Percentiles rank a stretch among this genome's conserved stretches.
Evolutionary conservation across 106 monocot genomes (phyloP).

Genomic region (Agapanthus africanus): DNA sequence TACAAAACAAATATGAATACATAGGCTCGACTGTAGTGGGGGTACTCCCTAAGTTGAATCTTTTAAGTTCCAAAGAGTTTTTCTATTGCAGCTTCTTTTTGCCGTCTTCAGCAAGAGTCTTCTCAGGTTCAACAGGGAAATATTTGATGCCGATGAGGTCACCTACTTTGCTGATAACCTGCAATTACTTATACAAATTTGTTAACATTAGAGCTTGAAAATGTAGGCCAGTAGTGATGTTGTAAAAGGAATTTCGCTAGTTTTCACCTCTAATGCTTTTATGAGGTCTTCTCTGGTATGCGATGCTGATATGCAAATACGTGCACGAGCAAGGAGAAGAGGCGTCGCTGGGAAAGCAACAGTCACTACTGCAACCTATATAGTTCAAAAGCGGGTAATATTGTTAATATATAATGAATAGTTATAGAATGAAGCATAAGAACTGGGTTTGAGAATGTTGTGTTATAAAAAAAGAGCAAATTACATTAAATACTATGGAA

Average conservation of each 20-base stretch:
- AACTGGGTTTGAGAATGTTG: background rate
- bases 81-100: too few species aligned
- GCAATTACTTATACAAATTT: conserved; percentile 1
- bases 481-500: background rate
- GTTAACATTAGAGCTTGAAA: background rate
- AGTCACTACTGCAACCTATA: conserved; percentile 68
- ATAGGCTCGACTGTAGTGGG: too few species aligned
- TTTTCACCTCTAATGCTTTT: conserved; percentile 51
- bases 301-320: conserved; percentile 81
- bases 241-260: background rate
- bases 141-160: conserved; percentile 95
- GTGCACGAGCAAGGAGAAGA: conserved; percentile 65
- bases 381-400: background rate
- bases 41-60: too few species aligned
- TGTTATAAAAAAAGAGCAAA: too few species aligned
- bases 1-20: too few species aligned
- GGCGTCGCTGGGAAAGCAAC: conserved; percentile 85
- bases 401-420: background rate
- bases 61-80: too few species aligned
- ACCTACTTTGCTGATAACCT: conserved; percentile 94
- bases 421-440: background rate
- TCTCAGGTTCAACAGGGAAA: conserved; percentile 71
- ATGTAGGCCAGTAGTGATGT: background rate
- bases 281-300: conserved; percentile 67
- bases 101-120: conserved; percentile 24